Percentiles rank a stretch among this genome's conserved stretches.
phyloP scores from a whole-genome alignment of 345 rosid species.

The Rhizophora mangle region DNA sequence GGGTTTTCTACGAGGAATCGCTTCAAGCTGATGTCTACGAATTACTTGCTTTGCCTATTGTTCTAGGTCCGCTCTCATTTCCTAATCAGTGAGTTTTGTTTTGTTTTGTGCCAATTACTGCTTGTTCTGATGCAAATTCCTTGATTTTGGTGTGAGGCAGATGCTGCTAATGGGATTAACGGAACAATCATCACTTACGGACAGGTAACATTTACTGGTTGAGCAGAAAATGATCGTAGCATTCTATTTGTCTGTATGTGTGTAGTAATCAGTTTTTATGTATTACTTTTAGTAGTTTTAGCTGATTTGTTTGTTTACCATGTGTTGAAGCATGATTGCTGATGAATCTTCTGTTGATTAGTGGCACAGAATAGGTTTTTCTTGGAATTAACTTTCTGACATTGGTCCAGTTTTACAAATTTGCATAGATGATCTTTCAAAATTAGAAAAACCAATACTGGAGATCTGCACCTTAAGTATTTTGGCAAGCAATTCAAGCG shows the following conservation, averaged over 20 bases:
- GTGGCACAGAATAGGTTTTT: too few relatives aligned
- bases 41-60: slow-evolving; percentile 66
- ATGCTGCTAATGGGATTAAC: slow-evolving; percentile 59
- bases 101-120: neutral
- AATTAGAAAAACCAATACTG: too few relatives aligned
- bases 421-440: too few relatives aligned
- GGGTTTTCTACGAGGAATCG: slow-evolving; percentile 58
- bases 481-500: too few relatives aligned
- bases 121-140: neutral
- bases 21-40: slow-evolving; percentile 57
- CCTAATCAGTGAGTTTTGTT: neutral
- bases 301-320: too few relatives aligned
- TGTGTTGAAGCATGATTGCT: too few relatives aligned
- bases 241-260: neutral
- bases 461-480: too few relatives aligned
- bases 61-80: slow-evolving; percentile 45
- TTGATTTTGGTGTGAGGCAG: slow-evolving; percentile 33
- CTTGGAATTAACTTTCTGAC: too few relatives aligned
- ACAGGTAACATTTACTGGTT: slow-evolving; percentile 45
- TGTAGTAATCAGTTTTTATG: too few relatives aligned
- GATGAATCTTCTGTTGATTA: too few relatives aligned
- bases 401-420: too few relatives aligned
- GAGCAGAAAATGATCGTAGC: neutral
- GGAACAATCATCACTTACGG: slow-evolving; percentile 87
- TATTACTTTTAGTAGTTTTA: too few relatives aligned